Base-by-base conservation (phyloP, 306 rosid genomes). In the Quercus berberidifolia region DNA sequence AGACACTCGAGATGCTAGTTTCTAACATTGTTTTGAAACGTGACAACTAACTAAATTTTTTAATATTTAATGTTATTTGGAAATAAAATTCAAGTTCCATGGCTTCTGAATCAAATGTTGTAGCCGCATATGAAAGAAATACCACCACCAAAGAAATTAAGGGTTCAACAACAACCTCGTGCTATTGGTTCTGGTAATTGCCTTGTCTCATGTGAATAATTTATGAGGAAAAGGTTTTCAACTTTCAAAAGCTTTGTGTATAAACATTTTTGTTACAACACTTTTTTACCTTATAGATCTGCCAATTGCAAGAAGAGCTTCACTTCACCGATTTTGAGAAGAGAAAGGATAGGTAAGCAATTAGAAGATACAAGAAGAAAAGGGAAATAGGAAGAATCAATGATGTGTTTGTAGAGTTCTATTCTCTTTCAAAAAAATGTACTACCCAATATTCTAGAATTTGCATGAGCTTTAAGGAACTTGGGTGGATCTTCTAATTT, bases 251-350 rank as follows among this genome's bases (percentile, higher is more conserved):
- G 31, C 30, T 71, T 62, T 23, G 5, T 3, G 19, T 38, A 28
- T 38, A 13, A 5, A 28, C 4, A 13, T 38, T 38, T 17, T 52
- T 55, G n/a, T 76, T 70, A 3, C 69, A 5, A 63, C 28, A 38
- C 46, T 75, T 70, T 60, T 64, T 12, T 49, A 71, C 31, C 13
- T 59, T 21, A 20, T 81, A 86, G 97, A 94, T 79, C 64, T 94
- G 87, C 90, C 94, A 31, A 88, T 91, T 62, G 93, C 93, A 54
- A 90, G 97, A 83, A 86, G 93, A 86, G 86, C 88, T 71, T 92
- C 99, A 12, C 99, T 94, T 52, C 89, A 91, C n/a, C 90, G 93
- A 68, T 94, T 84, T 92, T 70, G 93, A 87, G 85, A 92, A 91
- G 83, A 92, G 97, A 18, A 94, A 91, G 87, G 97, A 94, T 69